These are phyloP conservation scores for Batkoa obscura DNA, from an alignment of 371 early-diverging fungal genomes.

Conservation along the genomic window DNA sequence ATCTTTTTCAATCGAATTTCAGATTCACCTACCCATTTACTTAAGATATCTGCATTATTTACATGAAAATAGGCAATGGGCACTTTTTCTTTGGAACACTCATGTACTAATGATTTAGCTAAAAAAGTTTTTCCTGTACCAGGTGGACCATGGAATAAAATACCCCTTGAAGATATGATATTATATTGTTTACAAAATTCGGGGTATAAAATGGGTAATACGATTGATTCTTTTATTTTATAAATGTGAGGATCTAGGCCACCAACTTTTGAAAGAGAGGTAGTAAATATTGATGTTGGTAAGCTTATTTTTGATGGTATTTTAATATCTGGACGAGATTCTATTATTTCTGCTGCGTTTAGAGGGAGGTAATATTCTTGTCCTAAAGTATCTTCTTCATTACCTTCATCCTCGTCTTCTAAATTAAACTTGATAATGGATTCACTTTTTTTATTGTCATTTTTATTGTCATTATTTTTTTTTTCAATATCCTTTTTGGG, in stretches of 20 bases:
- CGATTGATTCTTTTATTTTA: slow-evolving; percentile 49
- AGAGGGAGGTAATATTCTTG: too few species aligned
- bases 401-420: too few species aligned
- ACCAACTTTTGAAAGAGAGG: slow-evolving; percentile 14
- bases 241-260: slow-evolving; percentile 31
- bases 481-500: too few species aligned
- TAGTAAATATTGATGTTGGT: too few species aligned
- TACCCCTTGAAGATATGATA: slow-evolving; percentile 39
- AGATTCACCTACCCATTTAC: slow-evolving; percentile 69
- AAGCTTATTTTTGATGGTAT: too few species aligned
- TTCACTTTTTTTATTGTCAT: too few species aligned
- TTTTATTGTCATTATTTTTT: too few species aligned
- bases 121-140: slow-evolving; percentile 95
- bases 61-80: slow-evolving; percentile 50
- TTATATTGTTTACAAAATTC: slow-evolving; percentile 37
- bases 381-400: too few species aligned
- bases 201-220: slow-evolving; percentile 53
- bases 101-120: slow-evolving; percentile 79
- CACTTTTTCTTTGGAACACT: slow-evolving; percentile 20
- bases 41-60: slow-evolving; percentile 57
- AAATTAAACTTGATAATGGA: too few species aligned
- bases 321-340: too few species aligned
- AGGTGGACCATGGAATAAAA: slow-evolving; percentile 17
- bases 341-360: too few species aligned
- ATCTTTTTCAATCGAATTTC: slow-evolving; percentile 42